phyloP scores from a whole-genome alignment of 768 basidiomycete genomes.

The Mycena pura region DNA sequence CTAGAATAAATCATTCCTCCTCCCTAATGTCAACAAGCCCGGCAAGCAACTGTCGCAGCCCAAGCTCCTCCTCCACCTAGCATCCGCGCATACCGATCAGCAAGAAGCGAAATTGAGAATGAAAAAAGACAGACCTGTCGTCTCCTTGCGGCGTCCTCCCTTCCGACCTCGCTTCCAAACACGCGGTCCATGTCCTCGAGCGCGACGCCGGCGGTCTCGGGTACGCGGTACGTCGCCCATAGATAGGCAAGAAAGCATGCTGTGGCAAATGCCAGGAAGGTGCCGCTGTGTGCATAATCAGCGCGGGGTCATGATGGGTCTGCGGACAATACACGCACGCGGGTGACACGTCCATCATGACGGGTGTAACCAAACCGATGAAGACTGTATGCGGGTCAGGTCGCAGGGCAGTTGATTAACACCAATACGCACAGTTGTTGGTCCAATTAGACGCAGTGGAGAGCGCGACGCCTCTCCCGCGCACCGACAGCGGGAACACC shows the following conservation, averaged over 20 bases:
- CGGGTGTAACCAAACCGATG: constrained; percentile 76
- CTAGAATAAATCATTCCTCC: not conserved
- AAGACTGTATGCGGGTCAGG: constrained; percentile 53
- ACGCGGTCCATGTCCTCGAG: constrained; percentile 79
- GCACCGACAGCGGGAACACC: constrained; percentile 79
- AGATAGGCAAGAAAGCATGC: constrained; percentile 73
- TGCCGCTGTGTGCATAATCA: constrained; percentile 48
- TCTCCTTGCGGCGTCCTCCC: constrained; percentile 58
- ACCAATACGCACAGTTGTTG: constrained; percentile 68
- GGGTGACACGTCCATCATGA: constrained; percentile 65
- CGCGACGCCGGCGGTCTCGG: constrained; percentile 79
- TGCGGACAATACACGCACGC: constrained; percentile 52
- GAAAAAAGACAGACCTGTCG: constrained; percentile 51
- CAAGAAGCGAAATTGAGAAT: not conserved
- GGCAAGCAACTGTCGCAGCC: constrained; percentile 53
- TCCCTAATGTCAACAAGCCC: constrained; percentile 34
- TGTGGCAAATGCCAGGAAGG: constrained; percentile 70
- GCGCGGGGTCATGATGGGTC: not conserved
- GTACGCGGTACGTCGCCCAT: constrained; percentile 73
- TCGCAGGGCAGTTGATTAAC: not conserved
- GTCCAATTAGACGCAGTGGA: constrained; percentile 88
- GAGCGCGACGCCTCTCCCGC: constrained; percentile 83
- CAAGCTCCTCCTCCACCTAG: constrained; percentile 67
- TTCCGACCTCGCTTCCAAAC: constrained; percentile 65
- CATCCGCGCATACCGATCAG: not conserved